These are phyloP conservation scores for Singerocomus rubriflavus DNA, from an alignment of 1,284 basidiomycete species.

Conservation along the genomic window DNA sequence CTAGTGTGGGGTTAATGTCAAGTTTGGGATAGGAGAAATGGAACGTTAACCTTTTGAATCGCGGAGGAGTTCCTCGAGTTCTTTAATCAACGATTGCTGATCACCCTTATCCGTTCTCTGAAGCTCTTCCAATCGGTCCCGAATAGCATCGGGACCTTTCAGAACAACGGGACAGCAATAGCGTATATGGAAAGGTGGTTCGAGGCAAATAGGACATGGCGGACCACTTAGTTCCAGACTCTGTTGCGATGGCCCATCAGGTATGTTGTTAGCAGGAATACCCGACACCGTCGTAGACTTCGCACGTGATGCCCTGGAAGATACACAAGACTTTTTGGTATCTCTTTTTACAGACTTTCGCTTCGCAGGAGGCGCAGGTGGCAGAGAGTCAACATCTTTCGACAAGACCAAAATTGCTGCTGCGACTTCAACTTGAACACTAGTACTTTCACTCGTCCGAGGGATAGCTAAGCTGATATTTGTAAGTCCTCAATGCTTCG, in stretches of 20 bases:
- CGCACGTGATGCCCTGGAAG: neutral
- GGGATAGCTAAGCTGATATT: slow-evolving; percentile 28
- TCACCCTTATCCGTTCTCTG: slow-evolving; percentile 23
- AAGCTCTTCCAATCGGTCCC: slow-evolving; percentile 39
- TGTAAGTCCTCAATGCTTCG: slow-evolving; percentile 16
- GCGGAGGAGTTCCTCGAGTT: slow-evolving; percentile 33
- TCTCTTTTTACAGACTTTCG: slow-evolving; percentile 12
- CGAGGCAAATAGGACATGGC: slow-evolving; percentile 41
- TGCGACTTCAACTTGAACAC: slow-evolving; percentile 19
- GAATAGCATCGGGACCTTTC: slow-evolving; percentile 38
- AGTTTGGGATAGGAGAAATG: neutral
- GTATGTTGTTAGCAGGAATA: neutral
- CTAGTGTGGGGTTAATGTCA: slow-evolving; percentile 6
- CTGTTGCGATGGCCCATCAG: slow-evolving; percentile 1
- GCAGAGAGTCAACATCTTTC: slow-evolving; percentile 1
- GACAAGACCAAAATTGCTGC: slow-evolving; percentile 21
- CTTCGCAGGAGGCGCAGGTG: slow-evolving; percentile 9
- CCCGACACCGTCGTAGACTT: neutral
- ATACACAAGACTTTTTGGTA: slow-evolving; percentile 3
- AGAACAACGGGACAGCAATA: slow-evolving; percentile 42
- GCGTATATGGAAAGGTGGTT: slow-evolving; percentile 37
- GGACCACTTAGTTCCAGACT: slow-evolving; percentile 5
- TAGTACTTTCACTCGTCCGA: slow-evolving; percentile 20
- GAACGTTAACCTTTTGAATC: slow-evolving; percentile 18
- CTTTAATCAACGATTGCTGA: slow-evolving; percentile 33